A percentile compares a stretch with the other conserved stretches of the same genome.
Conservation (phyloP, 1,284 basidiomycete species). For the Malassezia sp. region DNA sequence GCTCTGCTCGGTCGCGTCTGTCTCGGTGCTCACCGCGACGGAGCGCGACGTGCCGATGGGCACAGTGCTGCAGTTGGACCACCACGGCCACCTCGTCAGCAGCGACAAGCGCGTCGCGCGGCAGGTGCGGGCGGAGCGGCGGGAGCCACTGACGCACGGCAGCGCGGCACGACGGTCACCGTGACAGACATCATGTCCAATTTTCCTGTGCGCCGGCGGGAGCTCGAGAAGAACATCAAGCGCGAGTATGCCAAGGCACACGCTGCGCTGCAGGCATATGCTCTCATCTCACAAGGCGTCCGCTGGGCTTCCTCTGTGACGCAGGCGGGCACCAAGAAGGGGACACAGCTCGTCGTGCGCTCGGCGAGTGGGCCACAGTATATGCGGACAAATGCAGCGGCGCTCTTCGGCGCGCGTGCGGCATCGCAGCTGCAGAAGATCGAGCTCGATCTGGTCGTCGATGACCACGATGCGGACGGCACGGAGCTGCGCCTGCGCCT, state of each 20-base stretch:
- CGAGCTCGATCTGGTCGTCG: slow-evolving; percentile 49
- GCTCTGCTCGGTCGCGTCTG: slow-evolving; percentile 70
- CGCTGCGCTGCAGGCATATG: slow-evolving; percentile 73
- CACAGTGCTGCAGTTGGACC: slow-evolving; percentile 32
- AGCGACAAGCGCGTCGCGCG: slow-evolving; percentile 53
- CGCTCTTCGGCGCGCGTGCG: slow-evolving; percentile 75
- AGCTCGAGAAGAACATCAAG: slow-evolving; percentile 77
- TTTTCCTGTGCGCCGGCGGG: slow-evolving; percentile 81
- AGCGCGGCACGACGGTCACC: slow-evolving; percentile 76
- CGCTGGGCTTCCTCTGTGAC: slow-evolving; percentile 58
- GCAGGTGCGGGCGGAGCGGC: too few relatives aligned
- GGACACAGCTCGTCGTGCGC: slow-evolving; percentile 54
- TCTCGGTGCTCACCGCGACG: slow-evolving; percentile 39
- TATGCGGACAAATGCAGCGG: slow-evolving; percentile 58
- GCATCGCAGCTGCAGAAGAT: slow-evolving; percentile 65
- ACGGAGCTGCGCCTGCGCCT: slow-evolving; percentile 51
- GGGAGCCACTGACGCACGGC: too few relatives aligned
- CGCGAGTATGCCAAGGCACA: slow-evolving; percentile 80
- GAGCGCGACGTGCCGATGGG: slow-evolving; percentile 33
- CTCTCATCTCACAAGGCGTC: slow-evolving; percentile 61
- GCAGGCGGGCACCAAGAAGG: background rate
- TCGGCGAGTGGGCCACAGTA: slow-evolving; percentile 16
- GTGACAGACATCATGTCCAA: slow-evolving; percentile 66
- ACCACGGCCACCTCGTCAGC: slow-evolving; percentile 25
- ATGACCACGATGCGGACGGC: background rate